Conservation (phyloP, 2,329 filamentous ascomycete species). For the Stenocarpella maydis region DNA sequence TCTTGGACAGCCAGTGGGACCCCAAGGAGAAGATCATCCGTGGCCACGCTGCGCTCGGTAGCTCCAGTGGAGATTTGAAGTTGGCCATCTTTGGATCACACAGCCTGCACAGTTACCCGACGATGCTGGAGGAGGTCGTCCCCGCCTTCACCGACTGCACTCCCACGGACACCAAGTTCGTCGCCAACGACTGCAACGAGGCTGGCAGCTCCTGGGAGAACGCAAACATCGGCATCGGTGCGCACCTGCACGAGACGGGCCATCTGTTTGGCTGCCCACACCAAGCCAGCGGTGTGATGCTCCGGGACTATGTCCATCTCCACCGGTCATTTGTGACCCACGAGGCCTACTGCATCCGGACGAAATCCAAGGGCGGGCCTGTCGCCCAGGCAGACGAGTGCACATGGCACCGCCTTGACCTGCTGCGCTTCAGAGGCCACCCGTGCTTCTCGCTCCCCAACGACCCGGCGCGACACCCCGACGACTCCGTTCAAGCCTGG, state of each 20-base stretch:
- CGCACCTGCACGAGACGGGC: slow-evolving; percentile 89
- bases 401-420: slow-evolving; percentile 89
- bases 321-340: slow-evolving; percentile 84
- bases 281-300: slow-evolving; percentile 91
- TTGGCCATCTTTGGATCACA: slow-evolving; percentile 94
- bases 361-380: slow-evolving; percentile 80
- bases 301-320: slow-evolving; percentile 83
- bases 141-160: slow-evolving; percentile 92
- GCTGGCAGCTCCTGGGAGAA: slow-evolving; percentile 93
- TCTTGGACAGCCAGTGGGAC: slow-evolving; percentile 92
- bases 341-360: slow-evolving; percentile 88
- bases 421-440: slow-evolving; percentile 87
- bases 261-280: slow-evolving; percentile 91
- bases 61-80: slow-evolving; percentile 74
- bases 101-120: slow-evolving; percentile 88
- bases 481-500: slow-evolving; percentile 87
- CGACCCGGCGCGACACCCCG: slow-evolving; percentile 69
- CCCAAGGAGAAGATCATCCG: slow-evolving; percentile 72
- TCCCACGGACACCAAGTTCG: slow-evolving; percentile 78
- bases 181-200: slow-evolving; percentile 88
- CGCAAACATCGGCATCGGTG: slow-evolving; percentile 93
- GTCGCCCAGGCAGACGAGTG: slow-evolving; percentile 84
- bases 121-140: slow-evolving; percentile 87
- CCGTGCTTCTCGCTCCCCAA: slow-evolving; percentile 87
- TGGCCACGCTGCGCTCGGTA: slow-evolving; percentile 86